Evolutionary conservation across 2,329 filamentous ascomycete species (phyloP).

Genomic region (Lasiodiplodia gonubiensis): DNA sequence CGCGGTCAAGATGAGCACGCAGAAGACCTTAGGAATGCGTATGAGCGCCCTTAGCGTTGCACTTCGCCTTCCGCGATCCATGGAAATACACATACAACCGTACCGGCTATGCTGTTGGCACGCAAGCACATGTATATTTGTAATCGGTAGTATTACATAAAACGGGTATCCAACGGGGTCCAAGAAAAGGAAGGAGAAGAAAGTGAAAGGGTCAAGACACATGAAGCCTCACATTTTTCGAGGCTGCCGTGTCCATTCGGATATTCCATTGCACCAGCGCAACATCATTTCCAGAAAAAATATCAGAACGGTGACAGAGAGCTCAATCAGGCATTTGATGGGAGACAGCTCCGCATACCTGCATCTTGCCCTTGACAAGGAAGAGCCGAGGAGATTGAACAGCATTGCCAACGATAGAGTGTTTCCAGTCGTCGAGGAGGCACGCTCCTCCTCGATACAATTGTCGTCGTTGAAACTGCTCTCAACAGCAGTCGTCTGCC

Average conservation of each 20-base stretch:
- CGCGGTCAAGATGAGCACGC: too few relatives aligned
- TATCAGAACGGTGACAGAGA: background rate
- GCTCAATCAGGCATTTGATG: background rate
- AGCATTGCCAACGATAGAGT: background rate
- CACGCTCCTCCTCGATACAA: background rate
- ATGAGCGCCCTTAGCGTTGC: too few relatives aligned
- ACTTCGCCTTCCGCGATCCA: too few relatives aligned
- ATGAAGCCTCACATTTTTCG: background rate
- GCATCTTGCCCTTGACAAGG: background rate
- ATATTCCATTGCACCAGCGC: background rate
- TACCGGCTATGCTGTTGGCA: too few relatives aligned
- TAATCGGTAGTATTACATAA: background rate
- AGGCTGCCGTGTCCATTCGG: background rate
- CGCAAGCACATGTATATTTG: too few relatives aligned
- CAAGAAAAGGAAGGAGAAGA: background rate
- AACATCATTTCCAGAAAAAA: background rate
- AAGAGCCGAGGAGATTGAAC: background rate
- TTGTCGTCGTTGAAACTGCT: background rate
- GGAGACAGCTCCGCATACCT: slow-evolving; percentile 4
- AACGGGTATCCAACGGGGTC: background rate
- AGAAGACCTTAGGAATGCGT: too few relatives aligned
- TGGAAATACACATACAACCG: too few relatives aligned
- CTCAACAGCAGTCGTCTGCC: background rate
- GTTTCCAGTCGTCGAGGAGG: background rate
- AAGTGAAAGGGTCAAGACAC: background rate